Evolutionary conservation across 352 stramenopile genomes (phyloP), one percentile per base, ranked within the genome.

Genomic region (Thraustotheca clavata): DNA sequence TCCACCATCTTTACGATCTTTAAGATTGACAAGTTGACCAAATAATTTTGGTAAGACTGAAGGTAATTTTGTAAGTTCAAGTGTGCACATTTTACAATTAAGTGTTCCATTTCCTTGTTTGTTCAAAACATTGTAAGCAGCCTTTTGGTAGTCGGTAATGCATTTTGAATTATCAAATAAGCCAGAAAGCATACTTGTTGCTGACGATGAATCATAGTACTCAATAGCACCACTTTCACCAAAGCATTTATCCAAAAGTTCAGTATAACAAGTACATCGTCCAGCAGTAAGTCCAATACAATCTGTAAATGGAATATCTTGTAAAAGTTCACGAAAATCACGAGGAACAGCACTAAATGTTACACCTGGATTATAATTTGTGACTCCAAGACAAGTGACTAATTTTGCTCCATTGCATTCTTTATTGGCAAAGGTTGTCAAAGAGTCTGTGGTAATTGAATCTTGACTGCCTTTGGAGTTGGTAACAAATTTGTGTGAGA

Each of bases 1-100:
- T 0, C 76, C 85, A 69, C 89, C 73, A 24, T 67, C 91, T 91
- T 49, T 82, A 40, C 54, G 71, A 55, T 34, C 89, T 75, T 52
- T 76, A 83, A 60, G 90, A 59, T 1, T 43, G 31, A 67, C 12
- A 14, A 67, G 32, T 5, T 16, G 33, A 18, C 31, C 27, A 0
- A 67, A n/a, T 3, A 67, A 22, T 5, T 20, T 48, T 4, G 39
- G 49, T 24, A 69, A 20, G 2, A 34, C n/a, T 8, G 29, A 46
- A 1, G 57, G 54, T 33, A 66, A 12, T 20, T 54, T 62, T 22
- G 68, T 60, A 9, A 68, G 27, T 36, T 62, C 38, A 22, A 71
- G 27, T n/a, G 26, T 66, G 39, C 67, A 71, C 61, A 43, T n/a
- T 18, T 68, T 35, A 36, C 67, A 71, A 40, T 71, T 71, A n/a